Base-by-base conservation (phyloP, 1,139 yeast species). In the Saccharomycopsis hybrid region DNA sequence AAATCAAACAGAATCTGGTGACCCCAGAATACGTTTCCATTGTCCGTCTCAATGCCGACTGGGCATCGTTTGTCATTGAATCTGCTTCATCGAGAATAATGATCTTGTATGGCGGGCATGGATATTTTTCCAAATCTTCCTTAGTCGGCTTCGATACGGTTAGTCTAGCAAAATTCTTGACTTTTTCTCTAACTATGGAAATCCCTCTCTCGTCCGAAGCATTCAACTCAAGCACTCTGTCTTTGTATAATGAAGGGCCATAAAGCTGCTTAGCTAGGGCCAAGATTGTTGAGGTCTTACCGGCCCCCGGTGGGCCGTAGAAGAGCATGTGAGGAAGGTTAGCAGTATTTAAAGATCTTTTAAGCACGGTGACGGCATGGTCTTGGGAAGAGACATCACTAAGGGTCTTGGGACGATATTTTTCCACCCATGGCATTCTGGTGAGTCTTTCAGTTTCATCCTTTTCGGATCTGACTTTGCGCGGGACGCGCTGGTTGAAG, bases 51-150 rank as follows among this genome's bases (percentile, higher is more conserved):
- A 92, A 71, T 0, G 98, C 98, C 45, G 92, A 78, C 64, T 92
- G 98, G 0, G 98, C 98, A 65, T 92, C 98, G 45, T 86, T 80
- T n/a, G 98, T 92, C 98, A 92, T 92, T 24, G 95, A 86, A 65
- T 92, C 98, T 0, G 98, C 98, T 66, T 92, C 98, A 68, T 92
- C 97, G 50, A 90, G 67, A 45, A 88, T 85, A 50, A 71, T 78
- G 59, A 85, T 83, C 63, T 90, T 90, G 66, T 85, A 90, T 4
- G 96, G 96, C 1, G 97, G 97, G 63, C 97, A 92, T 1, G 97
- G 97, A 64, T 88, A 88, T 13, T 80, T 74, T 39, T 71, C 77
- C 52, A 76, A 66, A 59, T 85, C 92, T 40, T 81, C 82, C 13
- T 73, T 71, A 1, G 84, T 65, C 0, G 97, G 94, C 55, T 85